Evolutionary conservation across 306 rosid genomes (phyloP), one percentile per base, ranked within the genome.

Genomic region (Comarum palustre): DNA sequence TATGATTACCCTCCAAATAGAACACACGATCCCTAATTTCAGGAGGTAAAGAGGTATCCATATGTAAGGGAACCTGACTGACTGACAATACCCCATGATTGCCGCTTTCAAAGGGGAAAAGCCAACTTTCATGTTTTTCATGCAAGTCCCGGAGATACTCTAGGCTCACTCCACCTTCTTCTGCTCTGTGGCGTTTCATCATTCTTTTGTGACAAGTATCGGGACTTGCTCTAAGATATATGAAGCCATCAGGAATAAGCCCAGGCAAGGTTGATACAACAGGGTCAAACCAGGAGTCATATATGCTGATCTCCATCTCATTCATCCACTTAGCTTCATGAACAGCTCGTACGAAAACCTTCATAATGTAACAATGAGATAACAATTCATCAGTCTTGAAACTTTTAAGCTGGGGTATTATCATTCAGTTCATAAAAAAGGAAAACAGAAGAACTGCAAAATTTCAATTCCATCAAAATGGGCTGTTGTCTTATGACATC

Each of bases 271-370:
- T 78, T 24, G 98, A 94, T 67, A 94, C 98, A 6, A 91, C 98
- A 27, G 96, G 98, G 83, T 94, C 98, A 82, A 94, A 94, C 98
- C 98, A 91, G 20, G 98, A 94, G 83, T 94, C 98, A 48, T 94
- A 94, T 64, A 94, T 91, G 81, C 98, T 94, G 80, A 91, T 91
- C 88, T 94, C 98, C 98, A 94, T 94, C 86, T 88, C 98, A 82
- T 84, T 94, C 98, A 94, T 94, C 98, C 98, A 94, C 16, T 91
- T 94, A 8, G 98, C 98, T 84, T 94, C 98, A 75, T 94, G 97
- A 73, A 94, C 98, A 79, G 98, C 92, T 67, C 98, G 88, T 66
- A 94, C 98, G 75, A 94, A 94, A 42, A 94, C 98, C 98, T 94
- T 81, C 12, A 61, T 32, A 66, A 62, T 75, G 50, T 24, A 65